These are phyloP conservation scores for Phoma sp. DNA, from an alignment of 2,329 filamentous ascomycete genomes.

Conservation along the genomic window DNA sequence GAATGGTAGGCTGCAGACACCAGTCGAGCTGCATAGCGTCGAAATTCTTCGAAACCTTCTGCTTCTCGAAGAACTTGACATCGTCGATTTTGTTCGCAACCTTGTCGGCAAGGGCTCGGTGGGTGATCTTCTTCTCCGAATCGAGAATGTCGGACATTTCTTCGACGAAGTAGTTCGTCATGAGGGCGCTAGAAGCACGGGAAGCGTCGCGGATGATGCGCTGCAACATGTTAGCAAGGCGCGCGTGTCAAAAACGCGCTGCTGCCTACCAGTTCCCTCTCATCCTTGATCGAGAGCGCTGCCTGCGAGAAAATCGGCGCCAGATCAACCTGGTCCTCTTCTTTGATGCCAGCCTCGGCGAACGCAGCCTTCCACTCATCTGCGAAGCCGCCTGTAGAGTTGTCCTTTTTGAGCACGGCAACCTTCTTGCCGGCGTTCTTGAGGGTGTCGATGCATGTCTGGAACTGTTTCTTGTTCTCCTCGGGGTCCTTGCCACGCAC, in stretches of 20 bases:
- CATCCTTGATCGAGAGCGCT: slow-evolving; percentile 92
- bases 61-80: slow-evolving; percentile 87
- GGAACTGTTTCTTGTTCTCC: slow-evolving; percentile 88
- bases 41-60: slow-evolving; percentile 83
- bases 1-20: slow-evolving; percentile 87
- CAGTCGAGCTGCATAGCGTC: slow-evolving; percentile 90
- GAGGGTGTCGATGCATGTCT: slow-evolving; percentile 82
- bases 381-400: slow-evolving; percentile 83
- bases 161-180: slow-evolving; percentile 96
- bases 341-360: slow-evolving; percentile 74
- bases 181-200: slow-evolving; percentile 89
- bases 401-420: slow-evolving; percentile 84
- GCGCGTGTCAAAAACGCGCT: neutral
- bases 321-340: slow-evolving; percentile 87
- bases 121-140: slow-evolving; percentile 95
- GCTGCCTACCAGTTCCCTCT: slow-evolving; percentile 74
- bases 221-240: slow-evolving; percentile 41
- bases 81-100: slow-evolving; percentile 93
- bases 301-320: slow-evolving; percentile 78
- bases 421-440: slow-evolving; percentile 91
- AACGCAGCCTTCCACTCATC: slow-evolving; percentile 94
- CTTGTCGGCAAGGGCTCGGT: slow-evolving; percentile 83
- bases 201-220: slow-evolving; percentile 93
- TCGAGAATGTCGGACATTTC: slow-evolving; percentile 97
- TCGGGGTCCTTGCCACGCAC: slow-evolving; percentile 90